Conservation (phyloP, 73 alveolate species). For the Tetrahymena elliotti region DNA sequence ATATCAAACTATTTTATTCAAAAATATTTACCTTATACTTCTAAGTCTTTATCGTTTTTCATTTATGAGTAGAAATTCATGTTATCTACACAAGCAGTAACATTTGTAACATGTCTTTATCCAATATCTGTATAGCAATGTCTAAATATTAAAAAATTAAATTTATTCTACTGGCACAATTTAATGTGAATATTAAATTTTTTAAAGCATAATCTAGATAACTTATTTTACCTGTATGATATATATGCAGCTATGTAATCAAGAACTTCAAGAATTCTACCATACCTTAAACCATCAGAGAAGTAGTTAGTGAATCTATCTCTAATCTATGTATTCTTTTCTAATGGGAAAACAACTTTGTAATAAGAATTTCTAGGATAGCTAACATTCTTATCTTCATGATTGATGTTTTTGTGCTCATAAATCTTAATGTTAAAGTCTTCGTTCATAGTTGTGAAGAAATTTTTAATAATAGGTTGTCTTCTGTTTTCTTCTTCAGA, state of each 20-base stretch:
- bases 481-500: not conserved
- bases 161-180: not conserved
- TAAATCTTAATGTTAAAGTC: not conserved
- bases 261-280: conserved; percentile 23
- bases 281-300: conserved; percentile 15
- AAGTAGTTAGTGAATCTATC: not conserved
- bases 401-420: not conserved
- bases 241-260: conserved; percentile 15
- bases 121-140: not conserved
- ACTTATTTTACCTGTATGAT: not conserved
- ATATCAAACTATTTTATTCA: not conserved
- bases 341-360: not conserved
- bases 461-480: not conserved
- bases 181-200: no score
- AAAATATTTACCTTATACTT: not conserved
- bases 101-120: conserved; percentile 8
- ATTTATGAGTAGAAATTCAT: conserved; percentile 1
- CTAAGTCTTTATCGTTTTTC: not conserved
- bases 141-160: not conserved
- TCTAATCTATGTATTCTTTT: not conserved
- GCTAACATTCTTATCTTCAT: not conserved
- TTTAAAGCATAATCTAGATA: not conserved
- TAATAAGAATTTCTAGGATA: not conserved
- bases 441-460: not conserved
- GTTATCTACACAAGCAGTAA: conserved; percentile 21